Percentiles rank a stretch among this genome's conserved stretches.
Evolutionary conservation across 345 rosid genomes (phyloP).

Genomic region (Lepidium africanum): DNA sequence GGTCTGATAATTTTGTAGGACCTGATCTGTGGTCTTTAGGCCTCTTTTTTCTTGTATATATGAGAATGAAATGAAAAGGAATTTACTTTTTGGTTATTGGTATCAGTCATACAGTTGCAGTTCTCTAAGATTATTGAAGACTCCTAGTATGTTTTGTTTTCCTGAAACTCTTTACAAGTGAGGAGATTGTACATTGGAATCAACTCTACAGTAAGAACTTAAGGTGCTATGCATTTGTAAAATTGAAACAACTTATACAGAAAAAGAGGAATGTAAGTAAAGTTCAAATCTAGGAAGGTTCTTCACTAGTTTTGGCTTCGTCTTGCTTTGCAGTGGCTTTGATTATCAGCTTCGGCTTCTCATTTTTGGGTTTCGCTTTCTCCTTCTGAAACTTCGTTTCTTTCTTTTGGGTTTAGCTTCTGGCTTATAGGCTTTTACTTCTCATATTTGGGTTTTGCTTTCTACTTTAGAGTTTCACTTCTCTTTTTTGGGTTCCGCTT

Average conservation of each 20-base stretch:
- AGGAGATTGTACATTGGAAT: slow-evolving; percentile 2
- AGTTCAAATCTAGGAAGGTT: too few species aligned
- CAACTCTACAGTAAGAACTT: not conserved
- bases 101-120: slow-evolving; percentile 79
- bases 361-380: too few species aligned
- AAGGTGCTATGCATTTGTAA: not conserved
- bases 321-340: too few species aligned
- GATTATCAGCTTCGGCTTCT: too few species aligned
- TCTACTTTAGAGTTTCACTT: too few species aligned
- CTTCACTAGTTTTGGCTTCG: too few species aligned
- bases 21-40: slow-evolving; percentile 5
- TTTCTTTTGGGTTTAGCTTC: too few species aligned
- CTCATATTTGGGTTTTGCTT: too few species aligned
- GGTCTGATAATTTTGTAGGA: slow-evolving; percentile 28
- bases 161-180: not conserved
- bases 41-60: slow-evolving; percentile 14
- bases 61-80: slow-evolving; percentile 12
- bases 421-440: too few species aligned
- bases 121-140: slow-evolving; percentile 45
- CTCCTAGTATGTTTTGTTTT: not conserved
- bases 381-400: too few species aligned
- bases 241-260: not conserved
- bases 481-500: too few species aligned
- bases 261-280: not conserved
- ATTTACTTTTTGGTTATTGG: slow-evolving; percentile 20